A percentile compares a stretch with the other conserved stretches of the same genome.
Conservation (phyloP, 306 rosid species). For the Trifolium repens region DNA sequence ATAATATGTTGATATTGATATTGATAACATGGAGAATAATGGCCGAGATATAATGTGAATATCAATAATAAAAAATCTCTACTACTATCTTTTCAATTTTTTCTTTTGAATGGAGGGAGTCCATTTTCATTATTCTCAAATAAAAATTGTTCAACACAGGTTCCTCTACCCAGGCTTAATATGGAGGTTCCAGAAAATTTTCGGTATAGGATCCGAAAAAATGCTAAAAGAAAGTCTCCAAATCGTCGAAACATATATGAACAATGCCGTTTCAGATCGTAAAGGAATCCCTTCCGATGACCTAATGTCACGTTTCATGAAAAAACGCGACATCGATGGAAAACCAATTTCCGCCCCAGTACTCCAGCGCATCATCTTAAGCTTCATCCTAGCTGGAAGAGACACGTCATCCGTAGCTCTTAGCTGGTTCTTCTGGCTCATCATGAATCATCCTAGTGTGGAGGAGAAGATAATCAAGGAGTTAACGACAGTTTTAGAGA, state of each 20-base stretch:
- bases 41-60: too few relatives aligned
- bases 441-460: constrained; percentile 61
- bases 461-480: constrained; percentile 60
- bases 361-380: constrained; percentile 76
- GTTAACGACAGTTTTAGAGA: constrained; percentile 39
- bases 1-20: too few relatives aligned
- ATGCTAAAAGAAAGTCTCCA: constrained; percentile 57
- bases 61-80: too few relatives aligned
- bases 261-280: constrained; percentile 73
- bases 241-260: constrained; percentile 75
- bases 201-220: constrained; percentile 63
- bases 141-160: constrained; percentile 32
- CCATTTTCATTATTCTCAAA: not conserved
- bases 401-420: constrained; percentile 96
- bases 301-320: constrained; percentile 79
- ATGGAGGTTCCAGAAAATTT: constrained; percentile 72
- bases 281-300: constrained; percentile 79
- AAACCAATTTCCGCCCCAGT: constrained; percentile 51
- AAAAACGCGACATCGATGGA: constrained; percentile 66
- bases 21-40: too few relatives aligned
- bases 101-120: too few relatives aligned
- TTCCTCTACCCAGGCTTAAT: constrained; percentile 72
- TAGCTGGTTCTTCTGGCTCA: constrained; percentile 93
- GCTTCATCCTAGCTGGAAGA: constrained; percentile 92
- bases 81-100: too few relatives aligned